Base-by-base conservation (phyloP, 2,329 filamentous ascomycete species). In the Colletotrichum cereale region DNA sequence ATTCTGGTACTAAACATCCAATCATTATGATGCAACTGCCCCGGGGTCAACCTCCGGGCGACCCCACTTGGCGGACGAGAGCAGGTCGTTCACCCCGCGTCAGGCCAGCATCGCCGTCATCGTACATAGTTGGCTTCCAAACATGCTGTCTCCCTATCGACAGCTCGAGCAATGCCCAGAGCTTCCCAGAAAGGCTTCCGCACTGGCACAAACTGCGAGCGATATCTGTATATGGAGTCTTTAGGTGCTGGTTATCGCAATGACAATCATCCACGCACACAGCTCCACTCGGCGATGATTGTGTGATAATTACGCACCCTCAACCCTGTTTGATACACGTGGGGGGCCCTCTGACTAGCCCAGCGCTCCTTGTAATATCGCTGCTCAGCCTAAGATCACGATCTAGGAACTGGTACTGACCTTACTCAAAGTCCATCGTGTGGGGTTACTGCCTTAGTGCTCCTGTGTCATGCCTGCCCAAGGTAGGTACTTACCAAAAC, bases 1-100 rank as follows among this genome's bases (percentile, higher is more conserved):
- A 6, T 16, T 62, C 67, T 48, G 67, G 18, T 1, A 2, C 26
- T 26, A n/a, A 10, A 44, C 38, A 50, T 3, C 57, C 67, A 62
- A 52, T 36, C 3, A 61, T 12, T 5, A 47, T 34, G 18, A 40
- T 8, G 5, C 24, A 48, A 3, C 0, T 2, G 7, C n/a, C 0
- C 62, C 67, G 67, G 67, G 67, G 56, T 8, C 48, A 5, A 57
- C 2, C 67, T 71, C 67, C 67, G 56, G 55, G 7, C 4, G 24
- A 24, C 67, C 56, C 44, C 40, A n/a, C 63, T 52, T 62, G 40
- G 50, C 50, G 21, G 48, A 71, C 34, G 67, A 71, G 67, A 71
- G 50, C 67, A 67, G 67, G 55, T 40, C 50, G 24, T 55, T 1
- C 16, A 42, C 10, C 55, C 36, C 31, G 52, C 34, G 60, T 58